Evolutionary conservation across 257 asterid genomes (phyloP), one percentile per base, ranked within the genome.

Genomic region (Anisodus tanguticus): DNA sequence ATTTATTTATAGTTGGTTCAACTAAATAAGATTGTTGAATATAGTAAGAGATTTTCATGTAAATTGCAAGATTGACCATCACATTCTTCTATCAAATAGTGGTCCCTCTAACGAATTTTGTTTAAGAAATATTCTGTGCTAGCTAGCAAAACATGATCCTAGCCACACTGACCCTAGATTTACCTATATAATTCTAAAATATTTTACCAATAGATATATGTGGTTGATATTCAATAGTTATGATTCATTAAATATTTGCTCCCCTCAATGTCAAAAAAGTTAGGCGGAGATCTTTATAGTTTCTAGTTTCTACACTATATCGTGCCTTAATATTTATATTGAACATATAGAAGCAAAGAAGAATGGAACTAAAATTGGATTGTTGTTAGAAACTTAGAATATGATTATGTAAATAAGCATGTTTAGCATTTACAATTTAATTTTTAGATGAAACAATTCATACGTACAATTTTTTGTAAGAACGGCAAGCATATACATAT

Each of bases 61-160:
- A 12, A 51, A 6, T 51, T 26, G 22, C 45, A 76, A 76, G 63
- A 49, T 76, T 76, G 81, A 76, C 63, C 45, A 51, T 76, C 81
- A 76, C 63, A 51, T 51, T 51, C 63, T 22, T 41, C 45, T 26
- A 71, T n/a, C 22, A 45, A 76, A 51, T 76, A 76, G 63, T 76
- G 81, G 81, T 76, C 63, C 81, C 8, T 51, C 13, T 7, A 15
- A 67, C 6, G 17, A 49, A 76, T 26, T 76, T 51, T 26, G 6
- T 51, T 13, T 31, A 26, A 51, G 79, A n/a, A 71, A 76, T 74
- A 51, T 76, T 26, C 15, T 76, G 8, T 76, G 63, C 81, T 51
- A 76, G 81, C 63, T 76, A 51, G 63, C 63, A 76, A 76, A 51
- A 51, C 64, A 58, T 5, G 26, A 58, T 58, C 26, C 26, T 58